Evolutionary conservation across 2,329 filamentous ascomycete species (phyloP), one percentile per base, ranked within the genome.

Genomic region (Tolypocladium tropicale): DNA sequence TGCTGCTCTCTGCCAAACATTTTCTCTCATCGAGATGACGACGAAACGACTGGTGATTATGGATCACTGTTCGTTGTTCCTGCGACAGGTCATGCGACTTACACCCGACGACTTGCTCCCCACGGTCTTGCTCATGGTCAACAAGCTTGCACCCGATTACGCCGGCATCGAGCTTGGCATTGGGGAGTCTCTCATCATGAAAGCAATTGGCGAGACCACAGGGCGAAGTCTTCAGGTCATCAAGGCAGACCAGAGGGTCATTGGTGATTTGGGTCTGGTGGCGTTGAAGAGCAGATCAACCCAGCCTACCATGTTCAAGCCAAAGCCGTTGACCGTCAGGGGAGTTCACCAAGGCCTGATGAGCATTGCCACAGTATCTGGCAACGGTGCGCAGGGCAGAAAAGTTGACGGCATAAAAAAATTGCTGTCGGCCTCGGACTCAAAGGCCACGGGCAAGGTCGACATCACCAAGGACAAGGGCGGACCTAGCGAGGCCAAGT

Each of bases 261-360:
- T 97, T 71, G 94, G 94, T 55, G 94, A 99, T 70, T 79, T 99
- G 12, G 94, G 94, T 12, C 77, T 97, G 36, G 93, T 99, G 1
- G 94, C 94, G 48, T 90, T 95, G 52, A 96, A 97, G 76, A 96
- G 91, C 74, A 84, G 93, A 71, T 90, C 88, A 16, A 97, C 92
- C 50, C 94, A 99, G 67, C 90, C 90, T 12, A 97, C 94, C 25
- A 96, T 99, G 91, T 96, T 97, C 78, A 96, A 95, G 71, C 94
- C 92, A 2, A 96, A 95, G 72, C 79, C 92, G 32, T 76, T 99
- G 63, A 96, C 92, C 0, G 81, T 99, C 2, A 83, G 82, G 56
- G 90, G 88, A 32, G 92, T 99, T 2, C 91, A 95, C 65, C 86
- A 94, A 67, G 89, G 90, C 1, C 72, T 99, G 37, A 89, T 97